Evolutionary conservation across 2,329 filamentous ascomycete species (phyloP).

Genomic region (Hypoxylon sp.): DNA sequence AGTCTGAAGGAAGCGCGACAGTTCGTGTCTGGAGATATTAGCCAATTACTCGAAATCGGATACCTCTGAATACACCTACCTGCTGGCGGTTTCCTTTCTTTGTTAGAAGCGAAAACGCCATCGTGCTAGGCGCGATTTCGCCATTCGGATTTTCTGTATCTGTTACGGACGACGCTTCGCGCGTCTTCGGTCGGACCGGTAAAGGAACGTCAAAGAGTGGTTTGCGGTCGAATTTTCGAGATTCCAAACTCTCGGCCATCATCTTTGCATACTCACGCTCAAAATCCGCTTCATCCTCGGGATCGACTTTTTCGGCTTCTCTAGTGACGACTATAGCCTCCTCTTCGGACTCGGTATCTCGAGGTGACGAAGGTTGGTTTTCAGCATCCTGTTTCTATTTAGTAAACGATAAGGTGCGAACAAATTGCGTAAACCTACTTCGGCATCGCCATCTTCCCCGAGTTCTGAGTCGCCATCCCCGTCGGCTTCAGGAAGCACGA

Average conservation of each 20-base stretch:
- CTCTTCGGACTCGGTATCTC: constrained; percentile 78
- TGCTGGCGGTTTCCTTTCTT: constrained; percentile 97
- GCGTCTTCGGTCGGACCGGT: constrained; percentile 81
- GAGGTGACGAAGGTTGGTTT: constrained; percentile 59
- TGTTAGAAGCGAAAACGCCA: constrained; percentile 96
- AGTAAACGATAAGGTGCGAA: constrained; percentile 14
- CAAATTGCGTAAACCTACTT: constrained; percentile 56
- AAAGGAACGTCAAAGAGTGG: constrained; percentile 95
- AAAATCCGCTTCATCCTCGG: constrained; percentile 95
- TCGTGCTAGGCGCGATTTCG: constrained; percentile 68
- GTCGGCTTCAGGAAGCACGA: constrained; percentile 70
- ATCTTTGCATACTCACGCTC: constrained; percentile 98
- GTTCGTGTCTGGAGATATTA: constrained; percentile 76
- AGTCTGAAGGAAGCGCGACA: constrained; percentile 90
- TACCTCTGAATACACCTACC: constrained; percentile 59
- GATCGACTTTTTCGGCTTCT: constrained; percentile 89
- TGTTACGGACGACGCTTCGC: constrained; percentile 62
- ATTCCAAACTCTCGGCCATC: constrained; percentile 97
- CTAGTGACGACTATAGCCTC: constrained; percentile 93
- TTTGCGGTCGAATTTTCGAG: constrained; percentile 95
- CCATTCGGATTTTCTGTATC: constrained; percentile 55
- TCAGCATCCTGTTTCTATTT: constrained; percentile 59
- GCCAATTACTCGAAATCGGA: constrained; percentile 20
- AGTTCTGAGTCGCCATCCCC: constrained; percentile 68
- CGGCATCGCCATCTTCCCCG: constrained; percentile 70